Evolutionary conservation across 164 flowering plant genomes (phyloP), one percentile per base, ranked within the genome.

Genomic region (Aristolochia contorta): DNA sequence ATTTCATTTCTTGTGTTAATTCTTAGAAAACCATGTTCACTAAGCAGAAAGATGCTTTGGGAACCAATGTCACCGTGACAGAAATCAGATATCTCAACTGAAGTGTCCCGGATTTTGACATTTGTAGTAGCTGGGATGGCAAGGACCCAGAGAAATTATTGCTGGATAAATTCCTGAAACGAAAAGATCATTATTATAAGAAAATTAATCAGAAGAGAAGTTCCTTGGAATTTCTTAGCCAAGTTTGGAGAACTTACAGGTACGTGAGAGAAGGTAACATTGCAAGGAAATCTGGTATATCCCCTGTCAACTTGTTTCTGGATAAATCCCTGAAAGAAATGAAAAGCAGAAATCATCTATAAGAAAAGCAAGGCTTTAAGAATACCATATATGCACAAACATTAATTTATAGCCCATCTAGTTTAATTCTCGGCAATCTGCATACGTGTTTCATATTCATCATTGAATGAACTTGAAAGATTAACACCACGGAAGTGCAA

Each of bases 301-400:
- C 45, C 45, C 58, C n/a, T n/a, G 58, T 23, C 45, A 56, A 56
- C 16, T 56, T 56, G 22, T 56, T 56, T 16, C 45, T 30, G 4
- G 58, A 56, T 15, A 56, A 30, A 56, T 56, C 58, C 32, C 58
- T 56, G 58, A 19, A 56, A 56, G 19, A 56, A 16, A n/a, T n/a
- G n/a, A n/a, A n/a, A 56, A 54, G 20, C 24, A 12, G 13, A 4
- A n/a, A n/a, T n/a, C n/a, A n/a, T n/a, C n/a, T n/a, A n/a, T n/a
- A n/a, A n/a, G n/a, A n/a, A n/a, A n/a, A n/a, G n/a, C n/a, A n/a
- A n/a, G n/a, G n/a, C n/a, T n/a, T n/a, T n/a, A n/a, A n/a, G n/a
- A n/a, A n/a, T n/a, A n/a, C n/a, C n/a, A n/a, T n/a, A n/a, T n/a
- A n/a, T n/a, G n/a, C n/a, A n/a, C n/a, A n/a, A n/a, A n/a, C n/a